Evolutionary conservation across 371 early-diverging fungal genomes (phyloP).

Genomic region (Mucor ambiguus): DNA sequence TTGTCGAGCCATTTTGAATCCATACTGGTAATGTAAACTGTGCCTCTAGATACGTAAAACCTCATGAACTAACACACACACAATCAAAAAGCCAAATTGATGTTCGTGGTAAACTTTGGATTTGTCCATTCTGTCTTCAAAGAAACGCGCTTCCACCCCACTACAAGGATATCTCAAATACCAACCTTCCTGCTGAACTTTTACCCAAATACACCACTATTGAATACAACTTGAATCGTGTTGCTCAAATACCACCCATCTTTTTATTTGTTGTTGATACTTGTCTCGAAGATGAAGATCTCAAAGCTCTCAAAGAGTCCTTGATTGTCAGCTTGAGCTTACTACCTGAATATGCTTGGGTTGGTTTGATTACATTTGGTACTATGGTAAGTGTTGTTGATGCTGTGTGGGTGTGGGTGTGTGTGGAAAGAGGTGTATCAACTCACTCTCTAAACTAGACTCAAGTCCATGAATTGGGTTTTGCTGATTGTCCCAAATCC

Average conservation of each 20-base stretch:
- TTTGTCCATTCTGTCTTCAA: conserved; percentile 98
- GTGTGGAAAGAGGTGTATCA: not conserved
- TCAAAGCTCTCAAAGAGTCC: conserved; percentile 95
- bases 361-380: conserved; percentile 98
- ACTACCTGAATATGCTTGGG: conserved; percentile 92
- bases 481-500: conserved; percentile 94
- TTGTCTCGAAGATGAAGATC: conserved; percentile 95
- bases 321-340: conserved; percentile 89
- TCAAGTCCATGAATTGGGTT: conserved; percentile 95
- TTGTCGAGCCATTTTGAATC: conserved; percentile 97
- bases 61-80: not conserved
- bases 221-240: conserved; percentile 90
- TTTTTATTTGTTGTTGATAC: conserved; percentile 99
- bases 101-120: conserved; percentile 96
- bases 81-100: conserved; percentile 81
- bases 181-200: conserved; percentile 97
- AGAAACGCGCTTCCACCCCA: conserved; percentile 99
- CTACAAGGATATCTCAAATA: conserved; percentile 95
- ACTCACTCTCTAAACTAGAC: conserved; percentile 50
- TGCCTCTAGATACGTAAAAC: not conserved
- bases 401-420: not conserved
- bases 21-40: conserved; percentile 80
- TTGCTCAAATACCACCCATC: conserved; percentile 89
- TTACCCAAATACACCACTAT: conserved; percentile 95
- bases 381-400: conserved; percentile 95